Evolutionary conservation across 306 rosid genomes (phyloP), one percentile per base, ranked within the genome.

Genomic region (Citrullus colocynthis): DNA sequence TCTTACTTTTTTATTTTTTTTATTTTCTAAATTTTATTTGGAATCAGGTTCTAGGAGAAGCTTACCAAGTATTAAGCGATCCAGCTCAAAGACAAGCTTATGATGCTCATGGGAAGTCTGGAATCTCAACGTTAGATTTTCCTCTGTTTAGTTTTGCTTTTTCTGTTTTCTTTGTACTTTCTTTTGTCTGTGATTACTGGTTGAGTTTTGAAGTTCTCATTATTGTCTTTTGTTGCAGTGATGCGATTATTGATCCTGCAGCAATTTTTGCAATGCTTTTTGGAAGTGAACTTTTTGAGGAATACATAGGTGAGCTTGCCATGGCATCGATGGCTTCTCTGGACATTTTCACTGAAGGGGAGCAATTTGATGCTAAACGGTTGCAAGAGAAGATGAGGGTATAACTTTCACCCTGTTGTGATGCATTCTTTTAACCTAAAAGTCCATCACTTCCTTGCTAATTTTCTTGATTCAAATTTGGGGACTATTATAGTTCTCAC

Each of bases 211-310:
- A 73, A 85, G 63, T 81, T 58, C 64, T 78, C 75, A 72, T 75
- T 65, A 32, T 78, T 76, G 44, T 49, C 34, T 0, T 72, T 77
- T 54, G 18, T 72, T 80, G 83, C 93, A 95, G 98, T 15, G 98
- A 95, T 12, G 90, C 90, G 75, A 95, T 95, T 82, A 95, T 95
- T 78, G 98, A 95, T 75, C 98, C 98, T 61, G 98, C 98, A 57
- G 98, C 98, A 37, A 95, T 95, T 80, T 95, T 95, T 75, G 98
- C 98, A 14, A 95, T 95, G 98, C 97, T 95, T 71, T 95, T 95
- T 82, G 98, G 98, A 78, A 95, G 96, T 85, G 98, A 95, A 85
- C 97, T 95, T 82, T 95, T 95, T 87, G 97, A 95, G 86, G 98
- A 95, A 78, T 92, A 95, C 80, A 95, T 95, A 51, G 98, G 98